phyloP scores from a whole-genome alignment of 169 alveolate genomes.

The Plasmodium inui region DNA sequence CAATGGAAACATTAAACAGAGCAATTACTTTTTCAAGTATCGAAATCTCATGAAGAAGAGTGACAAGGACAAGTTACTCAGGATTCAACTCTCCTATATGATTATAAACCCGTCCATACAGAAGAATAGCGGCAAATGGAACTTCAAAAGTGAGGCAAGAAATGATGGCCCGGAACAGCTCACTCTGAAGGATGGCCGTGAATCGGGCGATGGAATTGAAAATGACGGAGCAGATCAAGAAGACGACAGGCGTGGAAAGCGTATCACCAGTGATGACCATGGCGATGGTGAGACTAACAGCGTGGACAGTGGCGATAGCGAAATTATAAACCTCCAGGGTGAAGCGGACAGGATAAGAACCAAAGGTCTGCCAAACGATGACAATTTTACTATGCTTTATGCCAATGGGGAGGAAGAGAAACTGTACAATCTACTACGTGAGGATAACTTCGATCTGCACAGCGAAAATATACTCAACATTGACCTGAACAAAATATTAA shows the following conservation, averaged over 20 bases:
- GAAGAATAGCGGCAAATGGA: slow-evolving; percentile 71
- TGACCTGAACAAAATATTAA: slow-evolving; percentile 26
- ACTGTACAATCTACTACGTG: background rate
- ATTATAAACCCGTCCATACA: slow-evolving; percentile 71
- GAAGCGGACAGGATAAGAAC: background rate
- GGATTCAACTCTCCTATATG: slow-evolving; percentile 70
- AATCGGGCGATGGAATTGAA: background rate
- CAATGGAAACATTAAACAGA: slow-evolving; percentile 57
- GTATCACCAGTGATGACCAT: background rate
- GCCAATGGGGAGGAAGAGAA: slow-evolving; percentile 6
- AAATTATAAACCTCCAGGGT: background rate
- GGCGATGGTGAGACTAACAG: background rate
- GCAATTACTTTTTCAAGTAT: slow-evolving; percentile 17
- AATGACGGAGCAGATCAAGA: background rate
- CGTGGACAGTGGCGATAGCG: background rate
- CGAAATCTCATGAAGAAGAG: slow-evolving; percentile 59
- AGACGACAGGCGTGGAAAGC: background rate
- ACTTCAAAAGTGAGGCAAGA: slow-evolving; percentile 51
- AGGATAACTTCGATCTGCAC: slow-evolving; percentile 1
- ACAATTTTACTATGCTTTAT: slow-evolving; percentile 23
- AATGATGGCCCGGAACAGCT: background rate
- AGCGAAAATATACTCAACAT: slow-evolving; percentile 41
- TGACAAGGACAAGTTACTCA: slow-evolving; percentile 51
- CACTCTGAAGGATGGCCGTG: background rate
- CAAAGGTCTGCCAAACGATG: background rate